Conservation (phyloP, 805 yeast species). For the Yamadazyma ubonensis region DNA sequence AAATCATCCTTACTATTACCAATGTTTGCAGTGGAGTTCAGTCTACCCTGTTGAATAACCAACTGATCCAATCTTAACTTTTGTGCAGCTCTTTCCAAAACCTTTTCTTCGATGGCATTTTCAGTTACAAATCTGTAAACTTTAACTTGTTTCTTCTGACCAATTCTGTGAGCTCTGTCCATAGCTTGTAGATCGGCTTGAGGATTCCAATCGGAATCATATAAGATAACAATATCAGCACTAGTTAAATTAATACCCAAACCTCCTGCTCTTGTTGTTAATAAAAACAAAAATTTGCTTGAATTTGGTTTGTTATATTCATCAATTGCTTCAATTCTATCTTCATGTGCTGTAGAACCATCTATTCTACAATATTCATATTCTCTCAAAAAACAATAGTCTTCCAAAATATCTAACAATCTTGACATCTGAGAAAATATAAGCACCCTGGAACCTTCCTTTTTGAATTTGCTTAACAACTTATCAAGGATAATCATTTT, state of each 20-base stretch:
- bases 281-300: conserved; percentile 75
- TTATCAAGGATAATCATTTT: conserved; percentile 89
- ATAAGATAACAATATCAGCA: conserved; percentile 86
- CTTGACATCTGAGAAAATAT: conserved; percentile 95
- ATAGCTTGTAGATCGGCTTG: conserved; percentile 97
- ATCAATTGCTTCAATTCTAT: conserved; percentile 88
- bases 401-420: conserved; percentile 84
- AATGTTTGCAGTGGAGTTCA: conserved; percentile 41
- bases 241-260: conserved; percentile 89
- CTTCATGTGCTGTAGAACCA: conserved; percentile 91
- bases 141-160: conserved; percentile 92
- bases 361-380: conserved; percentile 89
- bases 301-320: conserved; percentile 83
- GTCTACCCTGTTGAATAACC: conserved; percentile 90
- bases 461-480: conserved; percentile 65
- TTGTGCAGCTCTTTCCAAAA: conserved; percentile 93
- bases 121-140: conserved; percentile 94
- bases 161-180: conserved; percentile 98
- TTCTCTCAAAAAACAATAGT: conserved; percentile 82
- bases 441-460: conserved; percentile 82
- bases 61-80: conserved; percentile 88
- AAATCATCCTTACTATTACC: conserved; percentile 82
- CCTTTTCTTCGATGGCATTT: conserved; percentile 94
- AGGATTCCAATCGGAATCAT: conserved; percentile 97
- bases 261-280: conserved; percentile 97